These are phyloP conservation scores for Amoebophrya sp. DNA, from an alignment of 169 alveolate genomes.

Conservation along the genomic window DNA sequence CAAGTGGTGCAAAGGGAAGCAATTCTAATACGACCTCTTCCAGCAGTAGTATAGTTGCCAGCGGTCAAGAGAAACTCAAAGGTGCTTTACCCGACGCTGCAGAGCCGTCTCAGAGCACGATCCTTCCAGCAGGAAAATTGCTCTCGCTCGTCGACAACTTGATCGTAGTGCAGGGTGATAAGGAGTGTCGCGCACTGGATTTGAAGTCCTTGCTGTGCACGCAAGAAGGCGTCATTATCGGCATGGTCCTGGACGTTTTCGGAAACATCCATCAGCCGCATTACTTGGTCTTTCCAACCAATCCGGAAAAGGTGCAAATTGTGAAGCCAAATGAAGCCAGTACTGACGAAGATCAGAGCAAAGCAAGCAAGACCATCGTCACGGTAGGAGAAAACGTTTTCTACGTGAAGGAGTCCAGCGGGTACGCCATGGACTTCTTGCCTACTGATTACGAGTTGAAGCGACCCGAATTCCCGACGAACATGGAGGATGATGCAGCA, in stretches of 20 bases:
- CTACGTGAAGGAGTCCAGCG: background rate
- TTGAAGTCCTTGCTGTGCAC: background rate
- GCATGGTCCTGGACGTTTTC: background rate
- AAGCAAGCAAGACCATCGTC: background rate
- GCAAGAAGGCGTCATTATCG: background rate
- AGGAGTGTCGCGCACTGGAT: background rate
- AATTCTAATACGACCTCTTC: no score
- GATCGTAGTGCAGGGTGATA: background rate
- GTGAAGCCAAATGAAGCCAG: no score
- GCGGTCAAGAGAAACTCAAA: background rate
- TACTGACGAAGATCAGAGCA: no score
- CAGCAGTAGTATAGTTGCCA: no score
- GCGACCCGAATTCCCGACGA: background rate
- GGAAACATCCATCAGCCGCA: background rate
- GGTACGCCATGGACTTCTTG: background rate
- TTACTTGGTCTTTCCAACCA: background rate
- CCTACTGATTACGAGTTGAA: background rate
- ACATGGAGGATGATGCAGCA: background rate
- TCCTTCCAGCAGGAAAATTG: background rate
- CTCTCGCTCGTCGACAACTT: background rate
- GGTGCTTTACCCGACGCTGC: background rate
- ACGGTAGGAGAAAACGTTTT: background rate
- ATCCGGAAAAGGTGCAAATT: no score
- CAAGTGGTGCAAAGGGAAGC: background rate
- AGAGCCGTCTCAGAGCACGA: background rate